A percentile compares a stretch with the other conserved stretches of the same genome.
phyloP scores from a whole-genome alignment of 805 yeast species.

The Candida arabinofermentans region DNA sequence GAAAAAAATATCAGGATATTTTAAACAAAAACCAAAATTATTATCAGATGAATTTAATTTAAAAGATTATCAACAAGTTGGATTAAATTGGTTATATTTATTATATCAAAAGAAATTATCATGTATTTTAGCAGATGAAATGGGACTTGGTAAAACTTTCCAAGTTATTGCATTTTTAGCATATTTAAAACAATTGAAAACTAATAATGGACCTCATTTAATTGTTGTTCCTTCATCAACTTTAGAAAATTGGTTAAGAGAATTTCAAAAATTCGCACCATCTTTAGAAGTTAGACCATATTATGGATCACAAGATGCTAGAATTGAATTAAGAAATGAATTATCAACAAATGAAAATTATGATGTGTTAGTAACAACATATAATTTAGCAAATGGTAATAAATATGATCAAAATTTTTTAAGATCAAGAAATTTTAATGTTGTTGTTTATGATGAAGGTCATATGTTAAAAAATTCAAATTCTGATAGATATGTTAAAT shows the following conservation, averaged over 20 bases:
- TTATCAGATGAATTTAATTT: slow-evolving; percentile 61
- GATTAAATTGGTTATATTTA: slow-evolving; percentile 86
- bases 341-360: slow-evolving; percentile 52
- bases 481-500: slow-evolving; percentile 80
- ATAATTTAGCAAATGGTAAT: slow-evolving; percentile 84
- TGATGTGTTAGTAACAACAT: slow-evolving; percentile 93
- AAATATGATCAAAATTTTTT: slow-evolving; percentile 79
- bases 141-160: slow-evolving; percentile 97
- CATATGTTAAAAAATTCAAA: slow-evolving; percentile 91
- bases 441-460: slow-evolving; percentile 95
- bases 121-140: slow-evolving; percentile 95
- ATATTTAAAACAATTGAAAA: slow-evolving; percentile 63
- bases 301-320: slow-evolving; percentile 82
- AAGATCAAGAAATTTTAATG: slow-evolving; percentile 71
- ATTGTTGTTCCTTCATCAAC: slow-evolving; percentile 97
- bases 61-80: slow-evolving; percentile 94
- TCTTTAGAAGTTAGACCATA: slow-evolving; percentile 80
- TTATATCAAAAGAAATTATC: slow-evolving; percentile 76
- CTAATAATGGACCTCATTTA: slow-evolving; percentile 73
- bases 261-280: slow-evolving; percentile 87
- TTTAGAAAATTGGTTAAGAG: slow-evolving; percentile 95
- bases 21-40: slow-evolving; percentile 67
- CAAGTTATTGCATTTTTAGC: slow-evolving; percentile 94
- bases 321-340: slow-evolving; percentile 77
- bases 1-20: slow-evolving; percentile 34